These are phyloP conservation scores for Phytophthora palmivora DNA, from an alignment of 352 stramenopile genomes.

Conservation along the genomic window DNA sequence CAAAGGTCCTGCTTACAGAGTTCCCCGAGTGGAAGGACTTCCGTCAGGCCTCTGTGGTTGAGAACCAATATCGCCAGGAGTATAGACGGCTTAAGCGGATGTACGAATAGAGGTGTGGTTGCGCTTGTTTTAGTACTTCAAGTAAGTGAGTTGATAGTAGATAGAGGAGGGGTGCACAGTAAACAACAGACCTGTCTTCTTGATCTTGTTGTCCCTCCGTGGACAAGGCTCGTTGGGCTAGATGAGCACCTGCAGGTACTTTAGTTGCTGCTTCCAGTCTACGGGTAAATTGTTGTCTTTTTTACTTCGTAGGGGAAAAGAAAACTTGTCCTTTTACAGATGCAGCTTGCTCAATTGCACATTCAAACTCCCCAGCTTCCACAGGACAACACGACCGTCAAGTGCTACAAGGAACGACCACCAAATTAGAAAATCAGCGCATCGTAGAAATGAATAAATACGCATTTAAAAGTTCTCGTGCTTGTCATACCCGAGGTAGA, in stretches of 20 bases:
- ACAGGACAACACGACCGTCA: constrained; percentile 83
- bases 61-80: constrained; percentile 90
- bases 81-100: constrained; percentile 92
- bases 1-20: constrained; percentile 85
- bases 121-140: constrained; percentile 34
- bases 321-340: constrained; percentile 49
- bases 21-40: constrained; percentile 90
- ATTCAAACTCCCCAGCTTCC: constrained; percentile 77
- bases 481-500: constrained; percentile 75
- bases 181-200: constrained; percentile 18
- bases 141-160: constrained; percentile 1
- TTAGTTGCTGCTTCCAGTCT: constrained; percentile 16
- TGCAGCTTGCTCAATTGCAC: constrained; percentile 84
- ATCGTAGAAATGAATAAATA: not conserved
- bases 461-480: not conserved
- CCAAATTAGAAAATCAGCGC: not conserved
- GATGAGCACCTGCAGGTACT: not conserved
- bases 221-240: not conserved
- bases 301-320: constrained; percentile 1
- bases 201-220: constrained; percentile 13
- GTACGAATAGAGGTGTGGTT: constrained; percentile 80
- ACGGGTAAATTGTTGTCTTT: constrained; percentile 3
- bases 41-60: constrained; percentile 87
- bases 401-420: constrained; percentile 52
- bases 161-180: constrained; percentile 1